phyloP scores from a whole-genome alignment of 805 yeast genomes.

The Yarrowia sp. region DNA sequence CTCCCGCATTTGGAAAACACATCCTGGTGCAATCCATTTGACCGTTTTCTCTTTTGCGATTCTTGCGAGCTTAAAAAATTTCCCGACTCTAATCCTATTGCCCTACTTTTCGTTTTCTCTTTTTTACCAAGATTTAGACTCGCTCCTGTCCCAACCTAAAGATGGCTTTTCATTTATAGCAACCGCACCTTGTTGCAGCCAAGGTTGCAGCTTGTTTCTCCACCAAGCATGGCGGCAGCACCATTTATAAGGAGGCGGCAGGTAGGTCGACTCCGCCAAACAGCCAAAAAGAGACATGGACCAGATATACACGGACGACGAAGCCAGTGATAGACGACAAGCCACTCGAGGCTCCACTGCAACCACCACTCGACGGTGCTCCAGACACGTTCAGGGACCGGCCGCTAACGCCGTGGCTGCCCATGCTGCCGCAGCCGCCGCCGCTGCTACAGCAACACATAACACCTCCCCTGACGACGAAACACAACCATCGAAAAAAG shows the following conservation, averaged over 20 bases:
- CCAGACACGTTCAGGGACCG: conserved; percentile 11
- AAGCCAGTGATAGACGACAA: conserved; percentile 35
- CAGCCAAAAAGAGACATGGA: conserved; percentile 21
- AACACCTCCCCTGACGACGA: conserved; percentile 18
- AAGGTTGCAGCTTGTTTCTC: conserved; percentile 36
- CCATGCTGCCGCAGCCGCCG: conserved; percentile 8
- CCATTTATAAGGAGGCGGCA: conserved; percentile 34
- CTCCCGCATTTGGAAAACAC: conserved; percentile 14
- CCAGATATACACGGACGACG: conserved; percentile 35
- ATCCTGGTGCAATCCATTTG: conserved; percentile 7
- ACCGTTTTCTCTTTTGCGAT: conserved; percentile 24
- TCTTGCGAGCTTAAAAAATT: conserved; percentile 27
- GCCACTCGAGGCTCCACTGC: conserved; percentile 24
- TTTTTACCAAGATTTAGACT: background rate
- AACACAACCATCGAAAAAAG: conserved; percentile 22
- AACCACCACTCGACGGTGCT: conserved; percentile 27
- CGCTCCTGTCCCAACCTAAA: conserved; percentile 34
- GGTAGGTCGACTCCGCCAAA: background rate
- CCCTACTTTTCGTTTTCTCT: background rate
- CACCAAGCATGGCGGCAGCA: conserved; percentile 32
- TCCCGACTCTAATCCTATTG: conserved; percentile 18
- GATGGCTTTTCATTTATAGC: conserved; percentile 29
- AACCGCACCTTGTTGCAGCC: conserved; percentile 36
- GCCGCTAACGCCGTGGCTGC: conserved; percentile 15
- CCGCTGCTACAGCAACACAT: conserved; percentile 18